These are phyloP conservation scores for Pinus albicaulis DNA, from an alignment of 75 land plant species.

Conservation along the genomic window DNA sequence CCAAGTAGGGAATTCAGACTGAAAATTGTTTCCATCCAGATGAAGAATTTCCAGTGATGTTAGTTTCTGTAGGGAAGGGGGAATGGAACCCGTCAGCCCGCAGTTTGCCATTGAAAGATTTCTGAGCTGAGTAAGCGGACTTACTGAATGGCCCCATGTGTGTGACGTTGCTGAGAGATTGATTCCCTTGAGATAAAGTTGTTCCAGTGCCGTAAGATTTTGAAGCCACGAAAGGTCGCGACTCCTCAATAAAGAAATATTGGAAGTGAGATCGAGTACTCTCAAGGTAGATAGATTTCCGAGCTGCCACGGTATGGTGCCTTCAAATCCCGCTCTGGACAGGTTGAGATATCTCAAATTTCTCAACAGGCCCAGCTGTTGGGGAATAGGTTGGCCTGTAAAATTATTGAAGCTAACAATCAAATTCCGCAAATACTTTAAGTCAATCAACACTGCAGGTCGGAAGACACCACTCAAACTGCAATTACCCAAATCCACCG, in stretches of 20 bases:
- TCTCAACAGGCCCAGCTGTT: slow-evolving; percentile 14
- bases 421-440: slow-evolving; percentile 15
- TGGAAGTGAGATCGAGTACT: neutral
- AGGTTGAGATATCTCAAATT: slow-evolving; percentile 8
- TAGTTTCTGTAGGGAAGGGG: neutral
- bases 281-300: neutral
- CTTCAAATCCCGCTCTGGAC: neutral
- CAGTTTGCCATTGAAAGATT: neutral
- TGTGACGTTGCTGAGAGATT: neutral
- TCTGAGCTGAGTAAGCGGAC: neutral
- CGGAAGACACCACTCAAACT: too few relatives aligned
- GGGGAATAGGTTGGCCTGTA: slow-evolving; percentile 14
- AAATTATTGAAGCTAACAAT: slow-evolving; percentile 25
- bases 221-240: neutral
- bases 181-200: neutral
- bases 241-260: neutral
- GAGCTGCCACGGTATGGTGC: neutral
- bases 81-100: neutral
- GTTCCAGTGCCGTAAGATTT: neutral
- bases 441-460: neutral
- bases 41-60: neutral
- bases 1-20: neutral
- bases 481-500: neutral
- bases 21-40: neutral
- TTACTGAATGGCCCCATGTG: neutral